phyloP scores from a whole-genome alignment of 495 filamentous ascomycete genomes.

The Penicillium herquei region DNA sequence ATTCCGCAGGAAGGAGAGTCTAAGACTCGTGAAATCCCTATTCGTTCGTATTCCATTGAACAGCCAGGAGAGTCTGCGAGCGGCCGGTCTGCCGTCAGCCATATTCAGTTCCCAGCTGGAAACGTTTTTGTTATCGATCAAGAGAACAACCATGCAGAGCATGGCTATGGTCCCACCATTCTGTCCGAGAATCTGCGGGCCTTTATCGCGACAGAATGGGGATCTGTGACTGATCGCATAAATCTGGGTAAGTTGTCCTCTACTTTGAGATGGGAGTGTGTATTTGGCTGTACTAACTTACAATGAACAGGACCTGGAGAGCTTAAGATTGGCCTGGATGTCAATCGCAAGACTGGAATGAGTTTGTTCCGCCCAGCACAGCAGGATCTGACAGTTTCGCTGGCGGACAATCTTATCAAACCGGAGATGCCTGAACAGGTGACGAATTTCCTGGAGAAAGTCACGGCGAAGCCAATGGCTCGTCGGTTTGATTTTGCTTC shows the following conservation, averaged over 20 bases:
- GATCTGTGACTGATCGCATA: constrained; percentile 70
- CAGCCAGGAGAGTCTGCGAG: constrained; percentile 42
- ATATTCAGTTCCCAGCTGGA: constrained; percentile 42
- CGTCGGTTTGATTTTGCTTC: constrained; percentile 43
- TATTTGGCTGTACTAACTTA: neutral
- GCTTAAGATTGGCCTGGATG: constrained; percentile 60
- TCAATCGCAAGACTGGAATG: constrained; percentile 56
- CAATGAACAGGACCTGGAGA: constrained; percentile 59
- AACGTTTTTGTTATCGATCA: constrained; percentile 56
- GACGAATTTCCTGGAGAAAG: constrained; percentile 48
- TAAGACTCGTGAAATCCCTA: constrained; percentile 58
- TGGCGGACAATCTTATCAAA: constrained; percentile 60
- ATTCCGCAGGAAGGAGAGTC: constrained; percentile 56
- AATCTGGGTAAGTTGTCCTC: constrained; percentile 54
- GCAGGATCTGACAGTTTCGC: constrained; percentile 64
- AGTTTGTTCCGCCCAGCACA: constrained; percentile 64
- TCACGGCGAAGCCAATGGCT: constrained; percentile 39
- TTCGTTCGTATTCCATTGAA: constrained; percentile 63
- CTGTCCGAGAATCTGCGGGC: constrained; percentile 69
- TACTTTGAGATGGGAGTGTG: neutral
- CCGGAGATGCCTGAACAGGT: constrained; percentile 57
- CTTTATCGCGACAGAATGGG: constrained; percentile 62
- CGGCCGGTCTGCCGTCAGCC: constrained; percentile 29
- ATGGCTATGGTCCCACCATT: constrained; percentile 54
- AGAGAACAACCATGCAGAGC: constrained; percentile 36